phyloP scores from a whole-genome alignment of 2,329 filamentous ascomycete species.

The Graphilbum sp. region DNA sequence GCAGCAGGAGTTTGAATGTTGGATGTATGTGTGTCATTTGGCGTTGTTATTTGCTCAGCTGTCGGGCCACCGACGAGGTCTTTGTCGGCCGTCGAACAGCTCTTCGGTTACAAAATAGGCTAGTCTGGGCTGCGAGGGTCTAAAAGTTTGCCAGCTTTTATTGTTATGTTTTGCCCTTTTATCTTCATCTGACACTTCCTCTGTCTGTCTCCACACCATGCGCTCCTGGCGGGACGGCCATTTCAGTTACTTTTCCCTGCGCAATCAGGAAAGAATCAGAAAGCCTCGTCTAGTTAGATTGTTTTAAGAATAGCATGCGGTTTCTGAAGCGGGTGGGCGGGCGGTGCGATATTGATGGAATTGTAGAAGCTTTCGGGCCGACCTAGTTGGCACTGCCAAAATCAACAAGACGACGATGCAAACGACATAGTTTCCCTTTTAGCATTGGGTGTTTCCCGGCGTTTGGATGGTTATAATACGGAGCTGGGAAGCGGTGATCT shows the following conservation, averaged over 20 bases:
- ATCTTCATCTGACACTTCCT: background rate
- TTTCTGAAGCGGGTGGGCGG: slow-evolving; percentile 15
- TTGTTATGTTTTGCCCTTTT: background rate
- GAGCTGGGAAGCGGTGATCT: too few relatives aligned
- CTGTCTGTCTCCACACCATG: too few relatives aligned
- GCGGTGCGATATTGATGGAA: background rate
- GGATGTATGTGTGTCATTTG: background rate
- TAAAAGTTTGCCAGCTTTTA: background rate
- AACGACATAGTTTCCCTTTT: too few relatives aligned
- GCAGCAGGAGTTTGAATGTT: too few relatives aligned
- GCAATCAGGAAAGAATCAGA: slow-evolving; percentile 15
- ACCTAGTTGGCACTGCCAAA: too few relatives aligned
- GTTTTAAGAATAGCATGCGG: slow-evolving; percentile 27
- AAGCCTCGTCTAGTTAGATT: slow-evolving; percentile 19
- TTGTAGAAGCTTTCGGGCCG: too few relatives aligned
- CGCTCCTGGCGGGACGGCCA: too few relatives aligned
- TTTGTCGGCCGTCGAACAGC: background rate
- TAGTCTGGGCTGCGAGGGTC: background rate
- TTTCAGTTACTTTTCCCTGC: too few relatives aligned
- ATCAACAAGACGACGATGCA: too few relatives aligned
- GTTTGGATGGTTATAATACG: too few relatives aligned
- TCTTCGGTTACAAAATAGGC: background rate
- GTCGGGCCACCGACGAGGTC: background rate
- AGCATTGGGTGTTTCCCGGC: too few relatives aligned
- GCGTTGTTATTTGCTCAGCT: background rate